Percentiles rank a stretch among this genome's conserved stretches.
Evolutionary conservation across 192 early-diverging fungal species (phyloP).

Genomic region (Helicostylum pulchrum): DNA sequence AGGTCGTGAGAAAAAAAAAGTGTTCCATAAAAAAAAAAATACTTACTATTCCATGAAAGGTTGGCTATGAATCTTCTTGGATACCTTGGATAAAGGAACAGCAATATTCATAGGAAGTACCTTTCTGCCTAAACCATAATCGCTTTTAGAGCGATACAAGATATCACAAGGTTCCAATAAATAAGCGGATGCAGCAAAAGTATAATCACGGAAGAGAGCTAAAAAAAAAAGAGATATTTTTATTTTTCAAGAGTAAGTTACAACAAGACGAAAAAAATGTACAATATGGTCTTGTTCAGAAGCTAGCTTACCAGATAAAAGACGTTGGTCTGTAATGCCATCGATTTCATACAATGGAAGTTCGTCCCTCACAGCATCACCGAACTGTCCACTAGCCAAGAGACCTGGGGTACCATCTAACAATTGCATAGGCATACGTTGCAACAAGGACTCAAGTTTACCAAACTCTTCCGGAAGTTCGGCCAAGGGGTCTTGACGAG

Average conservation of each 20-base stretch:
- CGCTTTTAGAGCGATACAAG: slow-evolving; percentile 60
- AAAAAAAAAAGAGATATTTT: not conserved
- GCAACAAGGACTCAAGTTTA: slow-evolving; percentile 64
- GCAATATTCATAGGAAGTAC: slow-evolving; percentile 77
- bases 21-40: not conserved
- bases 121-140: slow-evolving; percentile 78
- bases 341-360: slow-evolving; percentile 73
- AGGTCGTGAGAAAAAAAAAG: not conserved
- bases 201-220: slow-evolving; percentile 86
- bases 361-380: slow-evolving; percentile 67
- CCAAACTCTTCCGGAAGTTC: slow-evolving; percentile 68
- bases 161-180: slow-evolving; percentile 89
- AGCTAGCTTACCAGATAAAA: slow-evolving; percentile 58
- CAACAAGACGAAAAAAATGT: slow-evolving; percentile 10
- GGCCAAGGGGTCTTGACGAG: slow-evolving; percentile 64
- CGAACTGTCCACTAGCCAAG: slow-evolving; percentile 75
- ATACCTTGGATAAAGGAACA: slow-evolving; percentile 66
- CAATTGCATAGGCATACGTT: slow-evolving; percentile 74
- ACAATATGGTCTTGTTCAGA: not conserved
- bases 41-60: slow-evolving; percentile 74
- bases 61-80: slow-evolving; percentile 67
- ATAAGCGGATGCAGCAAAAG: slow-evolving; percentile 84
- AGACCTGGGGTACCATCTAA: slow-evolving; percentile 70
- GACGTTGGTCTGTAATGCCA: slow-evolving; percentile 63
- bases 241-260: not conserved